Percentiles rank a stretch among this genome's conserved stretches.
These are phyloP conservation scores for Naegleria gruberi DNA, from an alignment of 208 protist genomes.

Conservation along the genomic window DNA sequence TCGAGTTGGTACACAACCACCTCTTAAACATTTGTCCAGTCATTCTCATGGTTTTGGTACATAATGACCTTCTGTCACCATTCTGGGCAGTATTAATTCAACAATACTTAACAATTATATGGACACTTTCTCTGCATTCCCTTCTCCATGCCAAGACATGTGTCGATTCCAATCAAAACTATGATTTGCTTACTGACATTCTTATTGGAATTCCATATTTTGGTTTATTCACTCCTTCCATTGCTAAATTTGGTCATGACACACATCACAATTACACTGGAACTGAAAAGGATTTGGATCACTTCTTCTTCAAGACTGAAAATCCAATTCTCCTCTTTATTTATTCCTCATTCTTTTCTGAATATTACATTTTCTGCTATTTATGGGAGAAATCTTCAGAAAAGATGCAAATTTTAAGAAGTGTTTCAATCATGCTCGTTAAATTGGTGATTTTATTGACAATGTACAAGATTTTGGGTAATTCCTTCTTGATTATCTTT, in stretches of 20 bases:
- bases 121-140: neutral
- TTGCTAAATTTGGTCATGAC: neutral
- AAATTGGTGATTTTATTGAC: neutral
- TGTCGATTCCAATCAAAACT: no score
- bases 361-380: neutral
- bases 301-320: neutral
- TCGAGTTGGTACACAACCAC: neutral
- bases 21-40: neutral
- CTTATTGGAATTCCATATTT: neutral
- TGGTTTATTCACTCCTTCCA: neutral
- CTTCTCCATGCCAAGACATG: neutral
- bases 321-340: neutral
- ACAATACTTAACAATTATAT: neutral
- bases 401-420: neutral
- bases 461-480: neutral
- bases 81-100: no score
- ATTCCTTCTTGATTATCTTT: neutral
- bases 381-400: neutral
- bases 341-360: neutral
- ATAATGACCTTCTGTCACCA: no score
- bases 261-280: neutral
- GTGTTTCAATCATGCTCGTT: neutral
- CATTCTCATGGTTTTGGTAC: neutral
- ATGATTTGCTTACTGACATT: neutral
- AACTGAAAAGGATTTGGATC: neutral